phyloP scores from a whole-genome alignment of 2,329 filamentous ascomycete species.

The Sclerotinia nivalis region DNA sequence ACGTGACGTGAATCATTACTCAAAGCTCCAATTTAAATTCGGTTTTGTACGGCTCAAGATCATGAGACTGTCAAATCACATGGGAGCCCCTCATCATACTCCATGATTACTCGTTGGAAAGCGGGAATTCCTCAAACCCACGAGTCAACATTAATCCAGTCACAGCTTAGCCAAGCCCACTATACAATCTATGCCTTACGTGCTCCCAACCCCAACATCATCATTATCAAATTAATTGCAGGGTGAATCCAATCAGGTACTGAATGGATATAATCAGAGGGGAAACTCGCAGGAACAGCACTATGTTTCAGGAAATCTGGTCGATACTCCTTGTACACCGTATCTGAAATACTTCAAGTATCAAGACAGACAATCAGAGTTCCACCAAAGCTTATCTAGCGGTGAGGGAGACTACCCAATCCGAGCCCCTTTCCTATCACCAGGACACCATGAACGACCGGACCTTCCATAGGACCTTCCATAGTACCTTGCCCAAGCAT shows the following conservation, averaged over 20 bases:
- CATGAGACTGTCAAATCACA: slow-evolving; percentile 16
- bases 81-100: slow-evolving; percentile 5
- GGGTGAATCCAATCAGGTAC: slow-evolving; percentile 14
- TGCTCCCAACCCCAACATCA: slow-evolving; percentile 3
- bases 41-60: slow-evolving; percentile 22
- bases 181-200: not conserved
- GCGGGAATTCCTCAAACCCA: slow-evolving; percentile 6
- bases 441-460: slow-evolving; percentile 13
- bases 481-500: slow-evolving; percentile 10
- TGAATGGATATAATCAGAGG: not conserved
- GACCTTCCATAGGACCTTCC: not conserved
- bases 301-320: slow-evolving; percentile 4
- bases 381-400: slow-evolving; percentile 25
- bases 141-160: slow-evolving; percentile 18
- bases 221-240: slow-evolving; percentile 2
- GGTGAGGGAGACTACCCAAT: slow-evolving; percentile 20
- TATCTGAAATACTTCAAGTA: slow-evolving; percentile 17
- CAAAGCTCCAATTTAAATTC: not conserved
- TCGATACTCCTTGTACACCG: slow-evolving; percentile 12
- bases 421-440: slow-evolving; percentile 19
- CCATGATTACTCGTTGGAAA: slow-evolving; percentile 12
- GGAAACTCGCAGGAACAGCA: slow-evolving; percentile 3
- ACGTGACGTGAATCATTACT: slow-evolving; percentile 15
- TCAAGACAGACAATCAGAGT: slow-evolving; percentile 19
- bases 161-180: slow-evolving; percentile 11